These are phyloP conservation scores for Choiromyces venosus DNA, from an alignment of 495 filamentous ascomycete species.

Conservation along the genomic window DNA sequence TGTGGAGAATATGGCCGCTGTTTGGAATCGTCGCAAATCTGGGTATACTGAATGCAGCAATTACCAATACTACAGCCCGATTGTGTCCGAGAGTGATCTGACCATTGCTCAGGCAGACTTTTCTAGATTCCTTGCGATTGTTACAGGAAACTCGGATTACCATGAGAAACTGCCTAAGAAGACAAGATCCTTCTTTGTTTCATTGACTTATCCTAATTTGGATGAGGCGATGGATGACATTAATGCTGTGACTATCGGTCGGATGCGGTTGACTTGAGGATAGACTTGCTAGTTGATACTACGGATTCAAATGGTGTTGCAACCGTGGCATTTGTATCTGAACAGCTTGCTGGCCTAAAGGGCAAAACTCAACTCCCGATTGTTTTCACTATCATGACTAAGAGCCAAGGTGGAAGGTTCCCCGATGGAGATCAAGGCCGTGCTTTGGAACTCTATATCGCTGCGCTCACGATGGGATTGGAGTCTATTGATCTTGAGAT, in stretches of 20 bases:
- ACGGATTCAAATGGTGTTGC: slow-evolving; percentile 55
- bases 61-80: slow-evolving; percentile 80
- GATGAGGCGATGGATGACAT: slow-evolving; percentile 55
- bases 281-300: slow-evolving; percentile 83
- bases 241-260: slow-evolving; percentile 69
- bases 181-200: slow-evolving; percentile 83
- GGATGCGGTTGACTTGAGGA: slow-evolving; percentile 87
- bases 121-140: slow-evolving; percentile 64
- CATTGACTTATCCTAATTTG: slow-evolving; percentile 75
- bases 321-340: slow-evolving; percentile 66
- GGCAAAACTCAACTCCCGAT: slow-evolving; percentile 71
- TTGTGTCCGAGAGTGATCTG: slow-evolving; percentile 43
- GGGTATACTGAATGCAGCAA: slow-evolving; percentile 95
- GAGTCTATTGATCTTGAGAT: slow-evolving; percentile 95
- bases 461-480: slow-evolving; percentile 73
- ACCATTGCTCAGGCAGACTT: slow-evolving; percentile 72
- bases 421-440: slow-evolving; percentile 67
- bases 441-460: slow-evolving; percentile 65
- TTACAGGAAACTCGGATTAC: slow-evolving; percentile 63
- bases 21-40: slow-evolving; percentile 85
- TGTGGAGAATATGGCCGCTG: slow-evolving; percentile 84
- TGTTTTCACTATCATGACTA: slow-evolving; percentile 87
- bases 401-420: slow-evolving; percentile 81
- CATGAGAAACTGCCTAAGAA: slow-evolving; percentile 64
- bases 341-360: slow-evolving; percentile 75